A percentile compares a stretch with the other conserved stretches of the same genome.
phyloP scores from a whole-genome alignment of 768 basidiomycete species.

The Boletus fagicola region DNA sequence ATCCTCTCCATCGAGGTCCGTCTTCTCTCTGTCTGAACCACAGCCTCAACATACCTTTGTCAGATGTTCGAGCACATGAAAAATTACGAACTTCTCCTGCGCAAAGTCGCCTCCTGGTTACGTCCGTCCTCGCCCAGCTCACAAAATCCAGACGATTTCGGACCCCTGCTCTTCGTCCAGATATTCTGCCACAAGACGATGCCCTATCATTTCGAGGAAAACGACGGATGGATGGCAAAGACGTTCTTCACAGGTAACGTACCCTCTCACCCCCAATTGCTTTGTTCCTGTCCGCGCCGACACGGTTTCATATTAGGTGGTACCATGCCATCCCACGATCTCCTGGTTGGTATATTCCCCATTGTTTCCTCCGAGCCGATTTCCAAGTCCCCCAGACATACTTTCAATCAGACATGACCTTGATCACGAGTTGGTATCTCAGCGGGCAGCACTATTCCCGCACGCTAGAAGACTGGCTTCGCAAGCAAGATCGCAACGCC shows the following conservation, averaged over 20 bases:
- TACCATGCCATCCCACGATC: background rate
- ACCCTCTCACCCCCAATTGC: background rate
- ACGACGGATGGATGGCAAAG: background rate
- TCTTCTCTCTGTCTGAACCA: too few species aligned
- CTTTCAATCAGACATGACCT: background rate
- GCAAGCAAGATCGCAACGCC: background rate
- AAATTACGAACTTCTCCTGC: background rate
- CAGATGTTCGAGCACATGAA: background rate
- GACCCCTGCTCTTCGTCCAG: background rate
- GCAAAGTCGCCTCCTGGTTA: background rate
- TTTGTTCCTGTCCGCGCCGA: background rate
- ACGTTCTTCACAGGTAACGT: background rate
- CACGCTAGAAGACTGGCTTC: background rate
- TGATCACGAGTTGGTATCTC: background rate
- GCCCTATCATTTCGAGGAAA: too few species aligned
- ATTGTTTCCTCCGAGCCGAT: background rate
- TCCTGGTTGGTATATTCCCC: background rate
- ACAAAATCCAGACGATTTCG: background rate
- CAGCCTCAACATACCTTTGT: background rate
- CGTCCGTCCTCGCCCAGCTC: background rate
- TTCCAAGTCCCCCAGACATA: background rate
- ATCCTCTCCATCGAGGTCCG: background rate
- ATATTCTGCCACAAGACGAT: background rate
- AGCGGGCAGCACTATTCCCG: background rate
- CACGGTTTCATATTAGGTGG: background rate